Conservation (phyloP, 257 asterid genomes). For the Lycium barbarum region DNA sequence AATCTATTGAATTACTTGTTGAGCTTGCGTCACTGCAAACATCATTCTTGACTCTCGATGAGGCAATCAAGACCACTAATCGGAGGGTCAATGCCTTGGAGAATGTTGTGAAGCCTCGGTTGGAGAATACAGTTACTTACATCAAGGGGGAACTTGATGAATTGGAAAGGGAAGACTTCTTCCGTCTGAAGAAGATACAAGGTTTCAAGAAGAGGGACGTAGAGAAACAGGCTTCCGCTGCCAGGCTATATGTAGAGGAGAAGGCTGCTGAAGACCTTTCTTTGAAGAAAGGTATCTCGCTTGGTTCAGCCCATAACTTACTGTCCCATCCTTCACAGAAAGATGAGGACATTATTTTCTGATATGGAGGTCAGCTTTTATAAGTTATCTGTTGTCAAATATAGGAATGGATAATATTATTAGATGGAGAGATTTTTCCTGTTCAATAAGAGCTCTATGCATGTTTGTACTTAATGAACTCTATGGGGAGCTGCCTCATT, state of each 20-base stretch:
- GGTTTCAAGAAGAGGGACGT: slow-evolving; percentile 54
- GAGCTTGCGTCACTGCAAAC: slow-evolving; percentile 61
- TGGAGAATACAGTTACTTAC: slow-evolving; percentile 56
- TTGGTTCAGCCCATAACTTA: slow-evolving; percentile 39
- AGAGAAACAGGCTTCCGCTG: slow-evolving; percentile 46
- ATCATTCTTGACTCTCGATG: slow-evolving; percentile 60
- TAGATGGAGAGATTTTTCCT: slow-evolving; percentile 3
- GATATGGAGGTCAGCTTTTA: slow-evolving; percentile 34
- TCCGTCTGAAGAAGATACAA: slow-evolving; percentile 59
- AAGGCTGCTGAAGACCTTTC: slow-evolving; percentile 45
- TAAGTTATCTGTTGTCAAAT: not conserved
- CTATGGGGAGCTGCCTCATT: not conserved
- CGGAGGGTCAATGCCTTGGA: slow-evolving; percentile 64
- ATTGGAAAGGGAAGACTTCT: slow-evolving; percentile 60
- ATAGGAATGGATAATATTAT: slow-evolving; percentile 5
- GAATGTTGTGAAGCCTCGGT: slow-evolving; percentile 56
- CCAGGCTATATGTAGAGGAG: slow-evolving; percentile 44
- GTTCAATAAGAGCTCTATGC: slow-evolving; percentile 21
- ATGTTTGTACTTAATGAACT: slow-evolving; percentile 10
- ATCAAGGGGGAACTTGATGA: slow-evolving; percentile 61
- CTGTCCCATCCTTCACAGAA: slow-evolving; percentile 37
- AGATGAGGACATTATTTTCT: slow-evolving; percentile 48
- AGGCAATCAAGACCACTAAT: slow-evolving; percentile 57
- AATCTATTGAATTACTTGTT: slow-evolving; percentile 56
- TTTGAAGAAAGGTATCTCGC: slow-evolving; percentile 46